Base-by-base conservation (phyloP, 768 basidiomycete genomes). In the Mycena galopus region DNA sequence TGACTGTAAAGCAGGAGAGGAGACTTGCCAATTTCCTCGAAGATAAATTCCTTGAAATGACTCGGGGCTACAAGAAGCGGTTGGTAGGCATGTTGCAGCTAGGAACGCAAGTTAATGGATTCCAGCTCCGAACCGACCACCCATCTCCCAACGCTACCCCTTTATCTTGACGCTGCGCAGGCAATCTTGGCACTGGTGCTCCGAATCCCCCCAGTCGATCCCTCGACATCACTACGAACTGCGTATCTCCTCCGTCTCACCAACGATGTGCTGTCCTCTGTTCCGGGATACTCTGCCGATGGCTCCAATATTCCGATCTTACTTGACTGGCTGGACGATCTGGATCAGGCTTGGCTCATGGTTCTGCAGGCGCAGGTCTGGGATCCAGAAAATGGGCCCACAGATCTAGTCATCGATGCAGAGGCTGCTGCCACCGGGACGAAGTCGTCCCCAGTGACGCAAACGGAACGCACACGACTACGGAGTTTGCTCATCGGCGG, bases 41-140 rank as follows among this genome's bases (percentile, higher is more conserved):
- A 60, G 88, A 88, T 23, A 79, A 85, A 66, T 90, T 94, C 74
- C 82, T 94, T 25, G 86, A 91, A 19, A 82, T 94, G 30, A 92
- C 88, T n/a, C 83, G 92, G 23, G 88, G 89, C 32, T 93, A 86
- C 82, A 94, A 92, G 82, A 95, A 93, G 82, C 90, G 94, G 93
- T 94, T 69, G 50, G 90, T 81, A 12, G n/a, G 25, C 51, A 25
- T 67, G 61, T 44, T 32, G 11, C 29, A 44, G 33, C 30, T 65
- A 61, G 53, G 57, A 30, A 33, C 69, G 50, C 33, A 33, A 69
- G 17, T 65, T 69, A 73, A 78, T 75, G 51, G 78, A 73, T 59
- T 57, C 2, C 33, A 89, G 89, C 39, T 85, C 88, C 17, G 85
- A 89, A 68, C 83, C 82, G 6, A 86, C 85, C 17, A 87, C 90